These are phyloP conservation scores for Lepiota venenata DNA, from an alignment of 768 basidiomycete species.

Conservation along the genomic window DNA sequence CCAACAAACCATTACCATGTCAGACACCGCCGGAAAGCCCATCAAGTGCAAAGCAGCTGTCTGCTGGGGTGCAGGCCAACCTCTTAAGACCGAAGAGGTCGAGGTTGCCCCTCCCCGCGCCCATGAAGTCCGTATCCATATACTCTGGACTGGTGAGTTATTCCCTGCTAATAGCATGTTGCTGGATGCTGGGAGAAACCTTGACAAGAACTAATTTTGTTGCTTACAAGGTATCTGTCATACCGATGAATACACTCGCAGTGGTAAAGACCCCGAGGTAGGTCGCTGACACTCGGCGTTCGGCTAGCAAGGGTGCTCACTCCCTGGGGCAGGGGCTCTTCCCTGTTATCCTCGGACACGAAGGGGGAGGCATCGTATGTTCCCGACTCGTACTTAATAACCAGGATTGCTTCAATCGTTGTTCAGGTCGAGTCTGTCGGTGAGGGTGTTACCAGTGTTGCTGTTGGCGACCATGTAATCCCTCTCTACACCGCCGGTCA, in stretches of 20 bases:
- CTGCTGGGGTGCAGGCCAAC: constrained; percentile 91
- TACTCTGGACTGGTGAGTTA: constrained; percentile 80
- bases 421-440: constrained; percentile 93
- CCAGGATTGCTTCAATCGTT: constrained; percentile 11
- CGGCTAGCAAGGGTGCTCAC: constrained; percentile 2
- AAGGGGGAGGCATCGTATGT: constrained; percentile 87
- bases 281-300: constrained; percentile 2
- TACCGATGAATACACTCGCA: constrained; percentile 96
- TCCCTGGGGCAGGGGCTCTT: constrained; percentile 62
- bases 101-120: constrained; percentile 90
- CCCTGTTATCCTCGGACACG: constrained; percentile 93
- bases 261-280: constrained; percentile 94
- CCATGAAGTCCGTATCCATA: constrained; percentile 90
- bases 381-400: background rate
- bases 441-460: constrained; percentile 79
- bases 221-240: constrained; percentile 78
- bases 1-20: constrained; percentile 44
- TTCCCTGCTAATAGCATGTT: background rate
- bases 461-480: constrained; percentile 93
- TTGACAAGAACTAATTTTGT: constrained; percentile 4
- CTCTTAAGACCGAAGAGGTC: constrained; percentile 85
- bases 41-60: constrained; percentile 92
- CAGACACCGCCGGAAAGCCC: constrained; percentile 68
- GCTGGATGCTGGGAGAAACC: background rate
- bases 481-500: constrained; percentile 93